phyloP scores from a whole-genome alignment of 768 basidiomycete species.

The Fistulinella prunicolor region DNA sequence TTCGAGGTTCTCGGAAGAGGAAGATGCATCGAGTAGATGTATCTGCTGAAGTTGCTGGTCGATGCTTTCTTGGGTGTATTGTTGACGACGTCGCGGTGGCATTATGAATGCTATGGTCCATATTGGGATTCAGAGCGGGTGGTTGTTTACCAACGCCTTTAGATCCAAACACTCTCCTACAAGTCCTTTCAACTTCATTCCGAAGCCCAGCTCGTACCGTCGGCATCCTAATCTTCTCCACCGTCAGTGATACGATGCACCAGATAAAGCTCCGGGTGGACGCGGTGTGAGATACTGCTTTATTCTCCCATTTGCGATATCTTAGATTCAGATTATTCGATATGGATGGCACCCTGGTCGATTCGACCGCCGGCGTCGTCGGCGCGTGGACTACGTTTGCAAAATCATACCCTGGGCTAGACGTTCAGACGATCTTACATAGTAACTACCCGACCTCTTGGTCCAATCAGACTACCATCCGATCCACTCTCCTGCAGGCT shows the following conservation, averaged over 20 bases:
- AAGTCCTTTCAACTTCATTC: background rate
- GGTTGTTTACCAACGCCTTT: constrained; percentile 40
- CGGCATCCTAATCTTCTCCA: background rate
- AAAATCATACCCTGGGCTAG: constrained; percentile 62
- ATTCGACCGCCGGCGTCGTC: constrained; percentile 78
- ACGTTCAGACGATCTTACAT: constrained; percentile 58
- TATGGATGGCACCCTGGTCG: constrained; percentile 81
- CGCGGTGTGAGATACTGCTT: constrained; percentile 35
- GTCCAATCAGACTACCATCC: background rate
- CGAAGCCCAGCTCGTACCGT: background rate
- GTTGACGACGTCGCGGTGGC: constrained; percentile 70
- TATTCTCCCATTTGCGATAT: background rate
- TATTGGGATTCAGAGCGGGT: constrained; percentile 9
- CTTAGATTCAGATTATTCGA: constrained; percentile 57
- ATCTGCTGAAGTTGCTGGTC: constrained; percentile 91
- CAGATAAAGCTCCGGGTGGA: constrained; percentile 35
- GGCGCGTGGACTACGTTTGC: constrained; percentile 83
- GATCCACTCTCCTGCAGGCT: constrained; percentile 38
- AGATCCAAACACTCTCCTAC: constrained; percentile 33
- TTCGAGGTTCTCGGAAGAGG: constrained; percentile 91
- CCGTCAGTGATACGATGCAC: constrained; percentile 32
- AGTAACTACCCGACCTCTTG: constrained; percentile 40
- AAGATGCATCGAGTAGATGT: constrained; percentile 82
- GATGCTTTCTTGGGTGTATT: constrained; percentile 79
- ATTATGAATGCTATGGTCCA: constrained; percentile 41